phyloP scores from a whole-genome alignment of 2,329 filamentous ascomycete genomes.

The Neoarthrinium moseri region DNA sequence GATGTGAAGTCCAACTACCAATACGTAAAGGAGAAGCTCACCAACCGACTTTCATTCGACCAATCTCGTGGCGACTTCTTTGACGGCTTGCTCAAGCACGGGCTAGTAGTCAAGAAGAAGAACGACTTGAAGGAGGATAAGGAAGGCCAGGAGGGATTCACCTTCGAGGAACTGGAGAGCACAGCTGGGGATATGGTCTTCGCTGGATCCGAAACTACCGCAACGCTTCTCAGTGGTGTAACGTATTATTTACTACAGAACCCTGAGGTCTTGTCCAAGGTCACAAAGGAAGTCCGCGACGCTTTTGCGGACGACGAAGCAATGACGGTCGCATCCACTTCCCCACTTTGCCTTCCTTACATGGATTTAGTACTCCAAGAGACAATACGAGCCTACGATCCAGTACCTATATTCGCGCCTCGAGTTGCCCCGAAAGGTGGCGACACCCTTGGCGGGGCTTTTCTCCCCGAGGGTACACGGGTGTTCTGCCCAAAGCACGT shows the following conservation, averaged over 20 bases:
- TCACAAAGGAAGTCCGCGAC: constrained; percentile 20
- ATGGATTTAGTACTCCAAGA: constrained; percentile 13
- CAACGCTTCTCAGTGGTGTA: constrained; percentile 13
- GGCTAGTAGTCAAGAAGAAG: neutral
- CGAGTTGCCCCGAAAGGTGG: constrained; percentile 6
- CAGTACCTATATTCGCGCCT: constrained; percentile 10
- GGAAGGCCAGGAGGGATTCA: constrained; percentile 10
- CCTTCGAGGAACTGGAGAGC: constrained; percentile 10
- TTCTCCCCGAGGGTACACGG: constrained; percentile 13
- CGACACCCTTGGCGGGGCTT: constrained; percentile 10
- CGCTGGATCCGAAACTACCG: constrained; percentile 8
- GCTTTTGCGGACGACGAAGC: constrained; percentile 19
- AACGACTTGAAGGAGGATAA: neutral
- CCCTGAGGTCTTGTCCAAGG: constrained; percentile 16
- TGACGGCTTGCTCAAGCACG: constrained; percentile 1
- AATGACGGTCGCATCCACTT: constrained; percentile 14
- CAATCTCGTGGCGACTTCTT: constrained; percentile 5
- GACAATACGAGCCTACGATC: constrained; percentile 13
- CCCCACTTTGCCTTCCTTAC: constrained; percentile 3
- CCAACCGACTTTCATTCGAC: neutral
- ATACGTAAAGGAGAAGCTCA: neutral
- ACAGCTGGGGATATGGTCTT: constrained; percentile 1
- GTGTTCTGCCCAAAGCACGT: constrained; percentile 11
- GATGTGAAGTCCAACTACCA: neutral
- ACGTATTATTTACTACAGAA: constrained; percentile 27